Evolutionary conservation across 495 filamentous ascomycete genomes (phyloP).

Genomic region (Bombardia bombarda): DNA sequence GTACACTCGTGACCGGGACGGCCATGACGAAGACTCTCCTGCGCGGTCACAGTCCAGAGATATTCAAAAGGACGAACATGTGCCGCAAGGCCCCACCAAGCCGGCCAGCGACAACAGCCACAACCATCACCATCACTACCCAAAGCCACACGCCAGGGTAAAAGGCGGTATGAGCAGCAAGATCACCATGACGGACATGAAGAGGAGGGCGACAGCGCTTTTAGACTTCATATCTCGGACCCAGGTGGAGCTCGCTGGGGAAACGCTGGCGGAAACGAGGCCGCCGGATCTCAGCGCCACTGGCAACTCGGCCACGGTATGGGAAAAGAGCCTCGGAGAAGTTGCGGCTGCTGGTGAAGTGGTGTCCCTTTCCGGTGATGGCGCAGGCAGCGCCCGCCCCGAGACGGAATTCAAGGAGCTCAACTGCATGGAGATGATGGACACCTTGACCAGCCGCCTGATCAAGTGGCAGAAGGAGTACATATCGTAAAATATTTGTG

Average conservation of each 20-base stretch:
- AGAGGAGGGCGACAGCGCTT: constrained; percentile 71
- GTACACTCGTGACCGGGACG: constrained; percentile 70
- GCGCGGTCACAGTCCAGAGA: constrained; percentile 62
- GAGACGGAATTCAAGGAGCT: constrained; percentile 57
- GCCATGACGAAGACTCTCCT: constrained; percentile 57
- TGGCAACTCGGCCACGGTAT: no score
- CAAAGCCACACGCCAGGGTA: constrained; percentile 21
- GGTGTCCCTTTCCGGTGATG: no score
- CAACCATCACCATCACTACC: constrained; percentile 14
- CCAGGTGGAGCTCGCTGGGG: constrained; percentile 78
- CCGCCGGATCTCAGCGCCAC: no score
- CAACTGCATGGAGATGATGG: constrained; percentile 74
- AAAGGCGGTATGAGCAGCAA: constrained; percentile 48
- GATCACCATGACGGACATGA: constrained; percentile 88
- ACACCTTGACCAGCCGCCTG: constrained; percentile 63
- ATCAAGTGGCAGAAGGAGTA: constrained; percentile 70
- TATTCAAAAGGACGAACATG: constrained; percentile 31
- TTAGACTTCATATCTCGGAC: constrained; percentile 85
- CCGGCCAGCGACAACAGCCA: constrained; percentile 16
- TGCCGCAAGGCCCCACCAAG: no score
- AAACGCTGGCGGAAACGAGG: constrained; percentile 15
- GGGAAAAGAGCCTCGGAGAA: not conserved
- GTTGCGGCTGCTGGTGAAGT: no score
- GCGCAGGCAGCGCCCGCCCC: constrained; percentile 2
- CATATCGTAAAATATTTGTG: no score